These are phyloP conservation scores for Sphagnum contortum DNA, from an alignment of 225 moss, liverwort and hornwort species.

Conservation along the genomic window DNA sequence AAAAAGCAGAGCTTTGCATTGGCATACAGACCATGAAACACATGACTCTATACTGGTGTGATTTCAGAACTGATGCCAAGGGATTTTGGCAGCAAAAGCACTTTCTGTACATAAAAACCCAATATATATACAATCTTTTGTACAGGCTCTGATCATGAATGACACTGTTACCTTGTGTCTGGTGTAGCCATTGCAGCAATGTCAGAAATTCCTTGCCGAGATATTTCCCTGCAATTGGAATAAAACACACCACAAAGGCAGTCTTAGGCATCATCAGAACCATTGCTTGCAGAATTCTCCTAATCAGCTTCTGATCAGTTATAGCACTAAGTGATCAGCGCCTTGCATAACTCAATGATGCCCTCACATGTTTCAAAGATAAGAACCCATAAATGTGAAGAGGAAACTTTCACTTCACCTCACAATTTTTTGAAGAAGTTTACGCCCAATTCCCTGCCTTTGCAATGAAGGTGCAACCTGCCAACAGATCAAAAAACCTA, in stretches of 20 bases:
- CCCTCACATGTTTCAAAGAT: too few species aligned
- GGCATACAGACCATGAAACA: too few species aligned
- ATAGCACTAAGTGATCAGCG: too few species aligned
- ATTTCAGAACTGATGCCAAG: background rate
- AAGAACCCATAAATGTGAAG: too few species aligned
- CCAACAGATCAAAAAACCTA: too few species aligned
- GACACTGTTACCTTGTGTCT: conserved; percentile 21
- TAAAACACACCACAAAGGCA: background rate
- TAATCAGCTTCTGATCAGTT: too few species aligned
- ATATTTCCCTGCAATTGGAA: conserved; percentile 35
- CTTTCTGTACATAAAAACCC: background rate
- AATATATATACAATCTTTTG: background rate
- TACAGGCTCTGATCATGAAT: too few species aligned
- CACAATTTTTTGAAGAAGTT: conserved; percentile 60
- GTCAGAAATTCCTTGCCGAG: conserved; percentile 61
- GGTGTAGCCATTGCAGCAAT: conserved; percentile 56
- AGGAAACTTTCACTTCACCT: conserved; percentile 15
- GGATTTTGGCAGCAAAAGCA: background rate
- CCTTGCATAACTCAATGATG: too few species aligned
- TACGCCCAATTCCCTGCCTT: conserved; percentile 61
- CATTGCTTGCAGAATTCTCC: too few species aligned
- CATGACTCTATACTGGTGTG: too few species aligned
- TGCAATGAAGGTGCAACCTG: conserved; percentile 83
- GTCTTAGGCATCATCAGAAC: too few species aligned
- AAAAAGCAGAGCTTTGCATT: too few species aligned